phyloP scores from a whole-genome alignment of 345 rosid genomes.

The Hirschfeldia incana region DNA sequence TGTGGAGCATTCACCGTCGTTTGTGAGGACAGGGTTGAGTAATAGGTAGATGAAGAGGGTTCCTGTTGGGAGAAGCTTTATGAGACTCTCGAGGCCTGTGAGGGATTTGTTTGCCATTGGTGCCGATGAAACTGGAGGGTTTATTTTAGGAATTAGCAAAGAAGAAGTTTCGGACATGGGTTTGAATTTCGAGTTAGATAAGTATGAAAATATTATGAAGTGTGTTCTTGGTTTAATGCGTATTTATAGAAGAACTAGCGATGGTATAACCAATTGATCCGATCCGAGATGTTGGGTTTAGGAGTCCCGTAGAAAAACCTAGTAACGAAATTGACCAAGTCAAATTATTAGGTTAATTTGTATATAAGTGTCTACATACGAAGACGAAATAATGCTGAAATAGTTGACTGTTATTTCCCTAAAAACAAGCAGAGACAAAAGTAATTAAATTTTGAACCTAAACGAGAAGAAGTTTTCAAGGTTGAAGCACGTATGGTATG shows the following conservation, averaged over 20 bases:
- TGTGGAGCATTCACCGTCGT: conserved; percentile 61
- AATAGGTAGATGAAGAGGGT: conserved; percentile 75
- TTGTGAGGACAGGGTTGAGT: conserved; percentile 77
- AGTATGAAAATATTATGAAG: conserved; percentile 12
- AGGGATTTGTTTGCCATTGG: conserved; percentile 48
- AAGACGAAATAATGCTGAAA: conserved; percentile 16
- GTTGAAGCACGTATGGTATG: conserved; percentile 3
- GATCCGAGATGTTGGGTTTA: conserved; percentile 33
- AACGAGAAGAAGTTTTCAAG: conserved; percentile 7
- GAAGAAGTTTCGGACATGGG: conserved; percentile 33
- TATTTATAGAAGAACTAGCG: conserved; percentile 24
- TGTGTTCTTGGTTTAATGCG: conserved; percentile 19
- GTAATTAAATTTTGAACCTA: conserved; percentile 15
- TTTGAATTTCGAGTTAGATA: background rate
- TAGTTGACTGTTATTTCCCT: conserved; percentile 6
- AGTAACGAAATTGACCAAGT: conserved; percentile 24
- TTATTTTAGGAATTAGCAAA: conserved; percentile 28
- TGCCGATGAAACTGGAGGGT: conserved; percentile 31
- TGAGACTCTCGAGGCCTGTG: conserved; percentile 59
- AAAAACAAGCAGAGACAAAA: background rate
- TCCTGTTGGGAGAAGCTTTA: conserved; percentile 90
- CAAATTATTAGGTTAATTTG: background rate
- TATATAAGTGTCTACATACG: conserved; percentile 11
- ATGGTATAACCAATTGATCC: conserved; percentile 31
- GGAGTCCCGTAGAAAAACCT: conserved; percentile 16